Base-by-base conservation (phyloP, 805 yeast species). In the Scheffersomyces coipomensis region DNA sequence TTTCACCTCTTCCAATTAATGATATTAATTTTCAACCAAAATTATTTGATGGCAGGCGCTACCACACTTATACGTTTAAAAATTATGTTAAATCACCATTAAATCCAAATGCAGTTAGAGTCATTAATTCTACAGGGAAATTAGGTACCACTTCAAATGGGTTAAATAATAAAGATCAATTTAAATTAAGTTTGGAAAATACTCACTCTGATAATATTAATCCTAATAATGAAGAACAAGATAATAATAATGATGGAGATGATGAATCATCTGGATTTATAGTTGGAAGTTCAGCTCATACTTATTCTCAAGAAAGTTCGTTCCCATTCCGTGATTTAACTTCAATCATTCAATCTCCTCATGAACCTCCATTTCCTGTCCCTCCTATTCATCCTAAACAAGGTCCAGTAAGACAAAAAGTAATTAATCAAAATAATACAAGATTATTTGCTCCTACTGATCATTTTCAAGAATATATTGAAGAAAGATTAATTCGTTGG, bases 401-500 rank as follows among this genome's bases (percentile, higher is more conserved):
- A 13, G 17, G 29, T 8, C 36, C 48, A 0, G 18, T 44, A 8
- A 40, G 46, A 22, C 38, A 38, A 21, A 33, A 24, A 3, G 33
- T 40, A 1, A 38, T 46, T 13, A 33, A 38, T 15, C 41, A 36
- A 34, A 47, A 47, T 32, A 46, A 39, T 18, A 27, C 37, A 11
- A 37, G 46, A 21, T 21, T 43, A 17, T 38, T 43, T 29, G 44
- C 53, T 12, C 37, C 23, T 16, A 34, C 19, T 23, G 54, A 51
- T 37, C 34, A 40, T 22, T 58, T 62, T 33, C 52, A 48, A 16
- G 54, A 52, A 4, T 51, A 45, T 26, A 53, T 62, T 54, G 68
- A 64, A 39, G 63, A 59, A 8, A 40, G 68, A 32, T 44, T 63
- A 24, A 39, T 55, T 1, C 37, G 66, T 25, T 66, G 65, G 61